Evolutionary conservation across 805 yeast species (phyloP), one percentile per base, ranked within the genome.

Genomic region (Kazachstania kunashirensis): DNA sequence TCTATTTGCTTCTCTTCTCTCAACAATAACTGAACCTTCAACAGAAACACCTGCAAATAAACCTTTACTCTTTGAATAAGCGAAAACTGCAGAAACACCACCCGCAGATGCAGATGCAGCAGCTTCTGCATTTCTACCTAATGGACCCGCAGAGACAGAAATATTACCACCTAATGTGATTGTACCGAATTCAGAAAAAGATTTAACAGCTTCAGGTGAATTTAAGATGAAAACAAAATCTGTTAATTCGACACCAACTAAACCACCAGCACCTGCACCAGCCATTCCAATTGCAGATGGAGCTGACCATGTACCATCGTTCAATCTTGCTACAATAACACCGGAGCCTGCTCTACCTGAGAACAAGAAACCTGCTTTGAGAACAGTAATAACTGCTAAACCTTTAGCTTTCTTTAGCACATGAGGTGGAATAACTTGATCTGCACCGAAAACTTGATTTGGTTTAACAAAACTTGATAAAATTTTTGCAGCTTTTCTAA

Each of bases 181-280:
- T 13, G 96, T 84, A 4, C 98, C 98, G 46, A 80, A 74, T 57
- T 86, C 95, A 11, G 96, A 85, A 62, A 89, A 89, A 9, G 96
- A 77, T 44, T 82, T 84, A 32, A 89, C 98, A 2, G 98, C 97
- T 2, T 86, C 75, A 35, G 74, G 70, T 11, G 83, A 75, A 64
- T 92, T 89, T 46, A 89, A 70, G 42, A 92, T 88, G 57, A 89
- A 89, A 20, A 89, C 96, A 55, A 89, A 89, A 65, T 89, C 97
- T 2, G 98, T 89, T 52, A 89, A 66, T 58, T 89, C 98, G 7
- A 95, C 88, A 29, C 98, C 98, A 46, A 92, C 75, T 65, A 86
- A 94, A 30, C 98, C 98, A 41, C 98, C 98, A 6, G 92, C 96
- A 53, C 98, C 97, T 4, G 96, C 97, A 50, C 97, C 98, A 3